phyloP scores from a whole-genome alignment of 345 rosid genomes.

The Luvunga scandens region DNA sequence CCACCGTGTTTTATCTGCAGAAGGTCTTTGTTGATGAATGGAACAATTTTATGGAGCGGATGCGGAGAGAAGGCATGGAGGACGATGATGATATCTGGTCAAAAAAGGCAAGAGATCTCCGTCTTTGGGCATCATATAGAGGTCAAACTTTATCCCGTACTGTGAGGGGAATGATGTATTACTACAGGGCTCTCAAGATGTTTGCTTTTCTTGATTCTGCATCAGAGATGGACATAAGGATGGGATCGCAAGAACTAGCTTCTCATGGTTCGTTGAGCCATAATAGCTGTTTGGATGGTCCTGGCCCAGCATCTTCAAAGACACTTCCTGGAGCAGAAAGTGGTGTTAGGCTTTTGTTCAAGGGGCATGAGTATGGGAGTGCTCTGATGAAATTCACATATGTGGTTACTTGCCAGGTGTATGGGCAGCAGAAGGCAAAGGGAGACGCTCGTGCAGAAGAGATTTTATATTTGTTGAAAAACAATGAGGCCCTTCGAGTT shows the following conservation, averaged over 20 bases:
- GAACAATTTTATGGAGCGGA: slow-evolving; percentile 79
- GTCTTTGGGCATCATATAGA: slow-evolving; percentile 91
- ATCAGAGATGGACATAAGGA: slow-evolving; percentile 72
- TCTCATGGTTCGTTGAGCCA: slow-evolving; percentile 39
- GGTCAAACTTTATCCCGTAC: slow-evolving; percentile 96
- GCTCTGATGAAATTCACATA: slow-evolving; percentile 88
- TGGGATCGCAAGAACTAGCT: slow-evolving; percentile 50
- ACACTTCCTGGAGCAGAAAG: slow-evolving; percentile 48
- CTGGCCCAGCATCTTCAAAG: slow-evolving; percentile 25
- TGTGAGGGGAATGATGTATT: slow-evolving; percentile 94
- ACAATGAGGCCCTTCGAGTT: slow-evolving; percentile 80
- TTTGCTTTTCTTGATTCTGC: slow-evolving; percentile 88
- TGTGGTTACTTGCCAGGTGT: slow-evolving; percentile 80
- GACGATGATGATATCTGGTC: slow-evolving; percentile 72
- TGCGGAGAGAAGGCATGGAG: slow-evolving; percentile 77
- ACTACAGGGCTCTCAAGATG: slow-evolving; percentile 80
- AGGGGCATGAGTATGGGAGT: slow-evolving; percentile 78
- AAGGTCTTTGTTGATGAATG: slow-evolving; percentile 87
- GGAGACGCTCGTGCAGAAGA: slow-evolving; percentile 78
- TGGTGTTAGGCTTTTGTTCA: slow-evolving; percentile 62
- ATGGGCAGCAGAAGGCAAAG: slow-evolving; percentile 73
- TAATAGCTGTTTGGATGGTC: slow-evolving; percentile 25
- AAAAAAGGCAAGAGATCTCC: slow-evolving; percentile 64
- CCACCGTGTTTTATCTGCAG: slow-evolving; percentile 80
- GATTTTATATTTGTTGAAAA: slow-evolving; percentile 65